Base-by-base conservation (phyloP, 2,329 filamentous ascomycete species). In the Fusarium veterinarium region DNA sequence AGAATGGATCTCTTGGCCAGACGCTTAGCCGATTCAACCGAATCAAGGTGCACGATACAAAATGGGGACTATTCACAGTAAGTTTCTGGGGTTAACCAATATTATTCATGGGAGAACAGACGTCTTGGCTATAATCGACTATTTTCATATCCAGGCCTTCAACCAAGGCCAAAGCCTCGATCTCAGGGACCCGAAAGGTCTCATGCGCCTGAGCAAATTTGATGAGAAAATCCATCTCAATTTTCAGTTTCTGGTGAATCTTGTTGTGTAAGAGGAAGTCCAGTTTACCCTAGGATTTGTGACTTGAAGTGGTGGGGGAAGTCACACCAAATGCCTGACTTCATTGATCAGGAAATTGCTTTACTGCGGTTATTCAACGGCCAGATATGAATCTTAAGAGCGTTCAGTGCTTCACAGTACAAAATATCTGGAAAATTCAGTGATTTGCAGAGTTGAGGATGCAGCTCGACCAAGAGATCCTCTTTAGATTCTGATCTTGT, bases 161-260 rank as follows among this genome's bases (percentile, higher is more conserved):
- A 9, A 95, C 80, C 14, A 90, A 84, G 8, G 94, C 95, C 25
- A 99, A 85, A 30, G 96, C 91, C 78, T 95, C 85, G 19, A 97
- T 88, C 82, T 99, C 96, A 6, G 95, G 90, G 62, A 91, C 86
- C 42, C 95, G 92, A 80, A 99, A 99, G n/a, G 90, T 92, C 84
- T 98, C 94, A 81, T 98, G 95, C 65, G 89, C 87, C 82, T 98
- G 96, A 48, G 92, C 92, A 80, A 98, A 95, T 76, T 95, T 93
- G 72, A 99, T 91, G 67, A 99, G 88, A 79, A 93, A 98, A 70
- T 97, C 90, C 90, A 91, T 91, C 38, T 60, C 68, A 57, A 62
- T 53, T 46, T n/a, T 66, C 31, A 28, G 25, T 37, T 25, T 45
- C 41, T 59, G 38, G 17, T 16, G 28, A 46, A 28, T 35, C 35